Base-by-base conservation (phyloP, 2,329 filamentous ascomycete genomes). In the Apiospora saccharicola region DNA sequence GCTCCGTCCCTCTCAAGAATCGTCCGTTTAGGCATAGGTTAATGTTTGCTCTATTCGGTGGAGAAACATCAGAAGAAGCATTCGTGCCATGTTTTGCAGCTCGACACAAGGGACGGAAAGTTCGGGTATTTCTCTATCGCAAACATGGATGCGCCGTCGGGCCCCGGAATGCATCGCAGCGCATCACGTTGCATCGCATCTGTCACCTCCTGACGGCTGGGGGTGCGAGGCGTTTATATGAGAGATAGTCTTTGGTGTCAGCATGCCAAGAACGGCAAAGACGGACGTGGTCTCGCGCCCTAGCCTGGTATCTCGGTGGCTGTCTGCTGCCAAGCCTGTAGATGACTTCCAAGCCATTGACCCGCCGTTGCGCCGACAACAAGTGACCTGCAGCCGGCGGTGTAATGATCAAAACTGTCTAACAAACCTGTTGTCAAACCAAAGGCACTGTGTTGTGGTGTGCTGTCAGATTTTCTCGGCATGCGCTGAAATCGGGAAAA, bases 41-140 rank as follows among this genome's bases (percentile, higher is more conserved):
- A 64, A 64, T 14, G 10, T 64, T n/a, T 37, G 57, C 57, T 37
- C 19, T 64, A 64, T 64, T 64, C 57, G 8, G 34, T 64, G 57
- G 57, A 64, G 57, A 64, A 64, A 41, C 53, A 61, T 34, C 53
- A 4, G 30, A n/a, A 37, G 30, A 22, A 61, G 26, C 53, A 34
- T 37, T 19, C 26, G 19, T 57, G 51, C 30, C 30, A 14, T 34
- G 13, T 53, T 34, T 61, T 22, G 30, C 30, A 12, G 16, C 53
- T 34, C 30, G 30, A 61, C 34, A 22, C 53, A 49, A 22, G 12
- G 53, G 30, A 37, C 53, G 53, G 53, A 61, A 61, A 19, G 53
- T 34, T 37, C 53, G 53, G 53, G 53, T 61, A 61, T 10, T n/a
- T 12, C 6, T 34, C 5, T 34, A 22, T 8, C 19, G 53, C 57